phyloP scores from a whole-genome alignment of 2,329 filamentous ascomycete species.

The Ilyonectria mors-panacis region DNA sequence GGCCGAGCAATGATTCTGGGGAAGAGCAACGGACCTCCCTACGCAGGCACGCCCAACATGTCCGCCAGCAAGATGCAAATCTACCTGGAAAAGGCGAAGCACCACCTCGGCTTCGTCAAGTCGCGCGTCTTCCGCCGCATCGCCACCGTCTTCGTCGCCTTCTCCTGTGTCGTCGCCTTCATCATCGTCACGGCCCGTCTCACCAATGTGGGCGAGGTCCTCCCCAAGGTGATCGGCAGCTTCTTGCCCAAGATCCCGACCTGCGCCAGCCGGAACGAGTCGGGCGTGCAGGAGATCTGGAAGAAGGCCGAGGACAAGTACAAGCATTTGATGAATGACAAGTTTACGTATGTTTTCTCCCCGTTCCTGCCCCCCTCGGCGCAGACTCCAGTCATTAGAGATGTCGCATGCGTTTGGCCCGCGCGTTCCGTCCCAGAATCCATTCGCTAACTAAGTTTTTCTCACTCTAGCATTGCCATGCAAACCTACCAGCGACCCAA shows the following conservation, averaged over 20 bases:
- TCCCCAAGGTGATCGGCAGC: slow-evolving; percentile 36
- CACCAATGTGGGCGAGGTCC: slow-evolving; percentile 35
- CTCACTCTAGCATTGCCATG: slow-evolving; percentile 52
- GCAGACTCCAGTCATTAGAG: not conserved
- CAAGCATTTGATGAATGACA: slow-evolving; percentile 45
- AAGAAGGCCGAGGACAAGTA: slow-evolving; percentile 44
- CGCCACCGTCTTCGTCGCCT: slow-evolving; percentile 26
- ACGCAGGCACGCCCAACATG: slow-evolving; percentile 5
- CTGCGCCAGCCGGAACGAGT: slow-evolving; percentile 36
- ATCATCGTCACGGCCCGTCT: slow-evolving; percentile 37
- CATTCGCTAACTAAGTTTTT: not conserved
- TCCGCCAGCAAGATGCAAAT: slow-evolving; percentile 3
- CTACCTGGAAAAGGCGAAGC: slow-evolving; percentile 25
- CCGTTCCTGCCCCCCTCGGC: not conserved
- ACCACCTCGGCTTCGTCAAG: slow-evolving; percentile 30
- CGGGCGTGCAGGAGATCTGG: slow-evolving; percentile 39
- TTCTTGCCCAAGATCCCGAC: slow-evolving; percentile 37
- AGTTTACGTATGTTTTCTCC: slow-evolving; percentile 49
- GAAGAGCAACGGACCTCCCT: not conserved
- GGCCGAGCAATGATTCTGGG: slow-evolving; percentile 2
- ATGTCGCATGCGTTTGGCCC: not conserved
- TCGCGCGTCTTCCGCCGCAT: slow-evolving; percentile 40
- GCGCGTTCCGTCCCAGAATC: not conserved
- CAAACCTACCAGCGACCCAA: slow-evolving; percentile 56
- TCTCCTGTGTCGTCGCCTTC: slow-evolving; percentile 30